A percentile compares a stretch with the other conserved stretches of the same genome.
Evolutionary conservation across 768 basidiomycete genomes (phyloP).

Genomic region (Leucocoprinus sp.): DNA sequence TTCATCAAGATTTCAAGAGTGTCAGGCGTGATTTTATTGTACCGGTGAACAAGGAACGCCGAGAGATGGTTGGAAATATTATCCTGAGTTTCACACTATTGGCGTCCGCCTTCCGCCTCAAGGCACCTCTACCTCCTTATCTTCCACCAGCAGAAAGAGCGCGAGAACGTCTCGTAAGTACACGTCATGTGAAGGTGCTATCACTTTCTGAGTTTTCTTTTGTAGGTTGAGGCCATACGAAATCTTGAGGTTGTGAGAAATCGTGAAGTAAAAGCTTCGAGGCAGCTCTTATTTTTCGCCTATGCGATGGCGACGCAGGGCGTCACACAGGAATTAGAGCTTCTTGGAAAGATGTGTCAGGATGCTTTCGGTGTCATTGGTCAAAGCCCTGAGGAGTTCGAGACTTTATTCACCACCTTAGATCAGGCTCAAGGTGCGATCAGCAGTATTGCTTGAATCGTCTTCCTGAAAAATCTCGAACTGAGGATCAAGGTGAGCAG

Average conservation of each 20-base stretch:
- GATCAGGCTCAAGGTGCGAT: conserved; percentile 17
- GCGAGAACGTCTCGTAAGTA: conserved; percentile 63
- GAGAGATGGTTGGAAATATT: conserved; percentile 94
- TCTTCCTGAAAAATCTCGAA: not conserved
- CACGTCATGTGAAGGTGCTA: not conserved
- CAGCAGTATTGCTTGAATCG: conserved; percentile 17
- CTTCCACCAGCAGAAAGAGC: conserved; percentile 89
- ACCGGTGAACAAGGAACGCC: conserved; percentile 82
- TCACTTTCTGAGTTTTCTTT: not conserved
- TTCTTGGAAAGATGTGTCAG: conserved; percentile 73
- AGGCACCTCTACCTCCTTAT: conserved; percentile 93
- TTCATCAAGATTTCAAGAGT: conserved; percentile 32
- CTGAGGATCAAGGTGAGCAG: too few relatives aligned
- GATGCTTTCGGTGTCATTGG: conserved; percentile 91
- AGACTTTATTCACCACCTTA: conserved; percentile 53
- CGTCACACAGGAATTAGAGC: conserved; percentile 83
- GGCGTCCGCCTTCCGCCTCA: conserved; percentile 71
- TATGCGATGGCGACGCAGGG: conserved; percentile 94
- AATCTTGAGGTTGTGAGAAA: conserved; percentile 82
- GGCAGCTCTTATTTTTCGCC: conserved; percentile 87
- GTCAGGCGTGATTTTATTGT: conserved; percentile 83
- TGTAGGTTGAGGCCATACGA: conserved; percentile 74
- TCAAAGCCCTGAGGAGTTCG: conserved; percentile 73
- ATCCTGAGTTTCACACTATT: conserved; percentile 82
- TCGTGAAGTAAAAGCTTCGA: conserved; percentile 71